Percentiles rank a stretch among this genome's conserved stretches.
Evolutionary conservation across 192 early-diverging fungal species (phyloP).

Genomic region (Linnemannia elongata): DNA sequence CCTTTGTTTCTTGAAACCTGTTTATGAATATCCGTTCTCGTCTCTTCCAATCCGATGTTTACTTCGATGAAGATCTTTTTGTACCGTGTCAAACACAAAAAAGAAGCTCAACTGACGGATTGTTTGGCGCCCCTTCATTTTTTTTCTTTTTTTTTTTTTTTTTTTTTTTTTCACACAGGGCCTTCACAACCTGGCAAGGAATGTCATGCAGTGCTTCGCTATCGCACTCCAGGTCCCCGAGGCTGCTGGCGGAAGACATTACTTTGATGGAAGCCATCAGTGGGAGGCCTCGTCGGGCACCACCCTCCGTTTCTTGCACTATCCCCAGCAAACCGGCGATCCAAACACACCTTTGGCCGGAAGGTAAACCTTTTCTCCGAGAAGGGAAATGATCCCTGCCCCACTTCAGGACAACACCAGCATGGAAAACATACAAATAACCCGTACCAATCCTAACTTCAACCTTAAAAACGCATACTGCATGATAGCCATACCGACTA

Average conservation of each 20-base stretch:
- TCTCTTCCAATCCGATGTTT: neutral
- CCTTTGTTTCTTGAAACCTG: neutral
- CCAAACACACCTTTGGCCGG: constrained; percentile 63
- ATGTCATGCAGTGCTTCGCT: constrained; percentile 70
- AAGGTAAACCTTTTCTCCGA: constrained; percentile 49
- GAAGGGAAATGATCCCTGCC: neutral
- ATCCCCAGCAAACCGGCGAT: constrained; percentile 66
- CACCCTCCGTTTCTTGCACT: constrained; percentile 72
- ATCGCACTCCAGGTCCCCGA: constrained; percentile 72
- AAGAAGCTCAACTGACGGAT: neutral
- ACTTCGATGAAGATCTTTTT: neutral
- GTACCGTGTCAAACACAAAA: neutral
- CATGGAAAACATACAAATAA: neutral
- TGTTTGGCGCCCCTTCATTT: neutral
- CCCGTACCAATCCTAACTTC: neutral
- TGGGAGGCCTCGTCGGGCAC: constrained; percentile 62
- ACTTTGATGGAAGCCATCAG: constrained; percentile 62
- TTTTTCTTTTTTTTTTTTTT: no score
- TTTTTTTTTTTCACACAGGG: constrained; percentile 39
- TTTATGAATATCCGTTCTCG: neutral
- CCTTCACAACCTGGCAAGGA: constrained; percentile 62
- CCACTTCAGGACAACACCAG: neutral
- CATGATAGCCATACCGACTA: constrained; percentile 73
- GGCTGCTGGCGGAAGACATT: constrained; percentile 65
- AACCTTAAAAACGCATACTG: constrained; percentile 8